phyloP scores from a whole-genome alignment of 306 rosid species.

The Castanea mollissima region DNA sequence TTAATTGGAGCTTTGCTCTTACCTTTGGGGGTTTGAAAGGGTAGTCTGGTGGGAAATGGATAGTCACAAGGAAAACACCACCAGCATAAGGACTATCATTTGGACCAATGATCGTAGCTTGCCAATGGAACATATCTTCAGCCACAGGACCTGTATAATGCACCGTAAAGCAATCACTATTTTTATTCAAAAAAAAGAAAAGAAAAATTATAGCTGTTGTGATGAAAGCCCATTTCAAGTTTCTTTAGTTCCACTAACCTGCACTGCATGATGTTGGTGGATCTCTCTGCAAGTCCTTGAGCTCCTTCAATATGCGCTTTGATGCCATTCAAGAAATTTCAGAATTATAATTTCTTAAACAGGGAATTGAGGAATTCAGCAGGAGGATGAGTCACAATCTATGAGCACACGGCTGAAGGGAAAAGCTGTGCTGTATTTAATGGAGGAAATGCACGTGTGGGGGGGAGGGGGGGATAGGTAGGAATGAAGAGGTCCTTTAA shows the following conservation, averaged over 20 bases:
- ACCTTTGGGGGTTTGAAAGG: conserved; percentile 99
- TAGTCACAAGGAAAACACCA: conserved; percentile 84
- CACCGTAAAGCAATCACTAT: conserved; percentile 7
- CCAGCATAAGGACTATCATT: conserved; percentile 95
- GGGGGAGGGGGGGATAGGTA: conserved; percentile 15
- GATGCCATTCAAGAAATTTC: conserved; percentile 60
- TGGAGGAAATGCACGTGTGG: conserved; percentile 19
- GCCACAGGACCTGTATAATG: conserved; percentile 75
- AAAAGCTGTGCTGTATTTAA: conserved; percentile 41
- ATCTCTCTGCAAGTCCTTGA: conserved; percentile 90
- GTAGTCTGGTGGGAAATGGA: conserved; percentile 94
- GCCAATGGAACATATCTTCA: conserved; percentile 96
- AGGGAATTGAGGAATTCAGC: background rate
- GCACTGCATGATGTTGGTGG: conserved; percentile 99
- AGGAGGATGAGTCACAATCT: conserved; percentile 17
- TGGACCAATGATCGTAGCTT: conserved; percentile 96
- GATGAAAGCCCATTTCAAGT: background rate
- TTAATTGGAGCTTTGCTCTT: conserved; percentile 5
- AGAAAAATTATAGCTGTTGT: background rate
- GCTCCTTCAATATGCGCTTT: conserved; percentile 90
- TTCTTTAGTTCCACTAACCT: conserved; percentile 42
- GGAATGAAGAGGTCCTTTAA: conserved; percentile 34
- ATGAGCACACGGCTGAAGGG: conserved; percentile 17
- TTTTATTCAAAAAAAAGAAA: background rate
- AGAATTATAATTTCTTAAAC: background rate